These are phyloP conservation scores for Discostella pseudostelligera DNA, from an alignment of 108 stramenopile species.

Conservation along the genomic window DNA sequence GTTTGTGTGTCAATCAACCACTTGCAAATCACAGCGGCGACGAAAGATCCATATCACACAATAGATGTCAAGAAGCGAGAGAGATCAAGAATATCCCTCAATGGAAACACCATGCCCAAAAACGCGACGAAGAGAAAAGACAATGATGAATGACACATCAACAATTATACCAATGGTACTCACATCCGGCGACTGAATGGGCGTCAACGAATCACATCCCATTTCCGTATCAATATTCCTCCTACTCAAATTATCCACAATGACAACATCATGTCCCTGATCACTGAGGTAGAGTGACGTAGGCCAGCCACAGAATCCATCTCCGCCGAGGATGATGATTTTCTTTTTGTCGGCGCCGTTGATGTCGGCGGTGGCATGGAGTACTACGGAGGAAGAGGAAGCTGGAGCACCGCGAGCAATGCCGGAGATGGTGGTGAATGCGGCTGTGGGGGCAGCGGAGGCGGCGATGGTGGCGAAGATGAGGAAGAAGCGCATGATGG, in stretches of 20 bases:
- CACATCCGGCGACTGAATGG: conserved; percentile 83
- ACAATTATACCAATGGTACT: too few relatives aligned
- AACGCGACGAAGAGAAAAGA: too few relatives aligned
- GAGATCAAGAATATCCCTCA: too few relatives aligned
- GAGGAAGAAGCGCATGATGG: conserved; percentile 37
- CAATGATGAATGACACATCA: conserved; percentile 1
- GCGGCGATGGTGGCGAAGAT: conserved; percentile 25
- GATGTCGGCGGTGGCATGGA: conserved; percentile 12
- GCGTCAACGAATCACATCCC: conserved; percentile 94
- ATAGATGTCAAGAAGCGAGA: too few relatives aligned
- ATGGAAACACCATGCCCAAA: too few relatives aligned
- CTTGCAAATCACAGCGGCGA: too few relatives aligned
- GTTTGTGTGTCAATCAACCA: background rate
- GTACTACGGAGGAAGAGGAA: conserved; percentile 5
- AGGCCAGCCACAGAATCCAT: conserved; percentile 99
- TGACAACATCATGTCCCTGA: conserved; percentile 88
- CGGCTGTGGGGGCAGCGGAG: conserved; percentile 12
- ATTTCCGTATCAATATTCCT: conserved; percentile 93
- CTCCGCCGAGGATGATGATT: conserved; percentile 89
- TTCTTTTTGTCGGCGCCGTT: conserved; percentile 72
- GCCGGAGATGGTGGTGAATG: conserved; percentile 30
- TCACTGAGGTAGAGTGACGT: conserved; percentile 90
- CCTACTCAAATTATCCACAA: conserved; percentile 93
- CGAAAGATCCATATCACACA: too few relatives aligned
- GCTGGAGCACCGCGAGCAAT: conserved; percentile 4